A percentile compares a stretch with the other conserved stretches of the same genome.
Conservation (phyloP, 768 basidiomycete genomes). For the Neoboletus magnificus region DNA sequence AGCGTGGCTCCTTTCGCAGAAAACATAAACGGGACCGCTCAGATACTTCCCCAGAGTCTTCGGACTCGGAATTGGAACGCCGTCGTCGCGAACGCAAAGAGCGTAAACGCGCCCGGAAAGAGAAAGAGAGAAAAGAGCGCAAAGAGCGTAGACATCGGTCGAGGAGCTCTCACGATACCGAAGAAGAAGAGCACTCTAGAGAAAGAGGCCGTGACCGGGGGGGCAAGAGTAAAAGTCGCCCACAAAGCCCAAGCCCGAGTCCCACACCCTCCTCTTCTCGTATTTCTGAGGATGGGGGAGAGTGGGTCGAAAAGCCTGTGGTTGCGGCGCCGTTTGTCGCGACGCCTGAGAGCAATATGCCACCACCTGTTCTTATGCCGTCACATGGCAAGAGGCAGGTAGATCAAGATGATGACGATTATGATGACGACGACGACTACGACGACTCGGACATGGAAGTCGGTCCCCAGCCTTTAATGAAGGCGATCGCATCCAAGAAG, state of each 20-base stretch:
- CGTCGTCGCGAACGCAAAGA: conserved; percentile 59
- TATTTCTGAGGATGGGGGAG: conserved; percentile 47
- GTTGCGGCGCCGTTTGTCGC: conserved; percentile 28
- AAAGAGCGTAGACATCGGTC: conserved; percentile 35
- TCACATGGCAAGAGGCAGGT: conserved; percentile 10
- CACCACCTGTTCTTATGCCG: conserved; percentile 21
- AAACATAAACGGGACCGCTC: conserved; percentile 60
- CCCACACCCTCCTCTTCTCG: conserved; percentile 29
- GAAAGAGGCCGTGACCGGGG: conserved; percentile 24
- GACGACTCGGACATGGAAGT: conserved; percentile 62
- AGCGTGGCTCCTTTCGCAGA: conserved; percentile 49
- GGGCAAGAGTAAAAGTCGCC: conserved; percentile 34
- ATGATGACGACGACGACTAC: conserved; percentile 30
- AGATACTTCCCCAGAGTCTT: conserved; percentile 40
- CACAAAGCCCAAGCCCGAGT: conserved; percentile 32
- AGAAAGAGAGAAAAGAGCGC: conserved; percentile 44
- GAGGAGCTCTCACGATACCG: conserved; percentile 35
- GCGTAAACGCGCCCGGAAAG: conserved; percentile 51
- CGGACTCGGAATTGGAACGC: conserved; percentile 55
- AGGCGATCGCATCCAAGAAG: conserved; percentile 43
- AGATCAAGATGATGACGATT: conserved; percentile 25
- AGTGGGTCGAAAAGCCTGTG: conserved; percentile 65
- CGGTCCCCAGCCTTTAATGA: conserved; percentile 70
- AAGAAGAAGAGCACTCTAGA: conserved; percentile 35
- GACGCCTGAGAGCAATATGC: conserved; percentile 23